phyloP scores from a whole-genome alignment of 345 rosid genomes.

The Diplotaxis tenuifolia region DNA sequence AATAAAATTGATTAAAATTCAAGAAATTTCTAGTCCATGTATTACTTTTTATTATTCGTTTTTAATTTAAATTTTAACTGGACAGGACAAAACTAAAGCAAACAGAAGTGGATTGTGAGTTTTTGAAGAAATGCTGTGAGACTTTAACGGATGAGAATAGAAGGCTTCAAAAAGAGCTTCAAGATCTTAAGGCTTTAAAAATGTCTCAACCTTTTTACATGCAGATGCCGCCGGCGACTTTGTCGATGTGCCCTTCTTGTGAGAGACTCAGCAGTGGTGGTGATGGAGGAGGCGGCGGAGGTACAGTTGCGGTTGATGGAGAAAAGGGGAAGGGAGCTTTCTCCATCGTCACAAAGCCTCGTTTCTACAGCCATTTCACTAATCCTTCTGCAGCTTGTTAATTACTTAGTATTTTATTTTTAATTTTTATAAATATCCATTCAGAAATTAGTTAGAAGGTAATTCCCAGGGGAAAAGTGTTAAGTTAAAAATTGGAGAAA shows the following conservation, averaged over 20 bases:
- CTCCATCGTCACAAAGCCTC: conserved; percentile 46
- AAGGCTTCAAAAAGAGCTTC: conserved; percentile 89
- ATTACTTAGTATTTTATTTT: conserved; percentile 23
- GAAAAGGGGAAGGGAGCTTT: conserved; percentile 29
- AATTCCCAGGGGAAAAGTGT: background rate
- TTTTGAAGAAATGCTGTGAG: conserved; percentile 87
- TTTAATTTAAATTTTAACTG: background rate
- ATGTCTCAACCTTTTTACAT: conserved; percentile 59
- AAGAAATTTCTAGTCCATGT: background rate
- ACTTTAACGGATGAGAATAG: conserved; percentile 87
- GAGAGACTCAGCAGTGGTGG: conserved; percentile 56
- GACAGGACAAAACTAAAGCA: conserved; percentile 94
- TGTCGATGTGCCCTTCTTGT: conserved; percentile 76
- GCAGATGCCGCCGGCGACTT: conserved; percentile 80
- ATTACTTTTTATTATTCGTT: background rate
- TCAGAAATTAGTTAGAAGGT: conserved; percentile 12
- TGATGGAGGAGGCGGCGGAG: conserved; percentile 21
- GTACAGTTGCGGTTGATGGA: conserved; percentile 25
- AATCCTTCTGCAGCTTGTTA: conserved; percentile 89
- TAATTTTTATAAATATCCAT: background rate
- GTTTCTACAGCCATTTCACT: conserved; percentile 64
- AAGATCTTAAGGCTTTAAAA: conserved; percentile 64
- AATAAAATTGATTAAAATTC: background rate
- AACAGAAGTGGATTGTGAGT: conserved; percentile 94
- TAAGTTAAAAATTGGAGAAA: conserved; percentile 8